phyloP scores from a whole-genome alignment of 345 rosid genomes.

The Corchorus capsularis region DNA sequence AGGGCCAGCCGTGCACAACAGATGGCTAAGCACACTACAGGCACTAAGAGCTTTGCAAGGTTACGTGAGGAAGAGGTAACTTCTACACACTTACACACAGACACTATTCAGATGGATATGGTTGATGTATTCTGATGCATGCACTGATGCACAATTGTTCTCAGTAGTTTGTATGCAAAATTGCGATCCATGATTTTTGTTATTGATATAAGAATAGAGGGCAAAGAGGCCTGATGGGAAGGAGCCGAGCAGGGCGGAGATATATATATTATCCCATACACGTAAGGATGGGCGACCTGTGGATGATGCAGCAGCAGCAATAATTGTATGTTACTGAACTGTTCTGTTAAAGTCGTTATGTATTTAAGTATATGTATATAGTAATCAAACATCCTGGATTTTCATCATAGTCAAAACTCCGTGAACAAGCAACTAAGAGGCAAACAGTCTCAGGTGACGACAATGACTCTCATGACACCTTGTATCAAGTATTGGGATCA shows the following conservation, averaged over 20 bases:
- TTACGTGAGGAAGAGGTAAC: slow-evolving; percentile 42
- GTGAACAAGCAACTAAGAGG: neutral
- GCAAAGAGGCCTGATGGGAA: slow-evolving; percentile 36
- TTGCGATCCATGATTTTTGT: neutral
- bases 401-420: neutral
- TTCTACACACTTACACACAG: neutral
- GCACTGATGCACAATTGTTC: neutral
- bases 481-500: neutral
- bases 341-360: too few relatives aligned
- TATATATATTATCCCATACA: slow-evolving; percentile 35
- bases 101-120: neutral
- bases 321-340: slow-evolving; percentile 25
- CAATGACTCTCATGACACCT: neutral
- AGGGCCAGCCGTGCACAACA: slow-evolving; percentile 33
- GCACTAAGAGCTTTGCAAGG: slow-evolving; percentile 39
- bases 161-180: neutral
- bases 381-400: too few relatives aligned
- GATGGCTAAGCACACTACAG: slow-evolving; percentile 25
- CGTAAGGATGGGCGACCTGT: slow-evolving; percentile 39
- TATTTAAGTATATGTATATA: too few relatives aligned
- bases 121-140: neutral
- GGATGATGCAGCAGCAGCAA: slow-evolving; percentile 25
- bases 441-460: neutral
- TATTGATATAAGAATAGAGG: slow-evolving; percentile 19
- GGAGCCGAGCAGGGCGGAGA: slow-evolving; percentile 34